phyloP scores from a whole-genome alignment of 202 grass and related monocot genomes.

The Carex arenaria region DNA sequence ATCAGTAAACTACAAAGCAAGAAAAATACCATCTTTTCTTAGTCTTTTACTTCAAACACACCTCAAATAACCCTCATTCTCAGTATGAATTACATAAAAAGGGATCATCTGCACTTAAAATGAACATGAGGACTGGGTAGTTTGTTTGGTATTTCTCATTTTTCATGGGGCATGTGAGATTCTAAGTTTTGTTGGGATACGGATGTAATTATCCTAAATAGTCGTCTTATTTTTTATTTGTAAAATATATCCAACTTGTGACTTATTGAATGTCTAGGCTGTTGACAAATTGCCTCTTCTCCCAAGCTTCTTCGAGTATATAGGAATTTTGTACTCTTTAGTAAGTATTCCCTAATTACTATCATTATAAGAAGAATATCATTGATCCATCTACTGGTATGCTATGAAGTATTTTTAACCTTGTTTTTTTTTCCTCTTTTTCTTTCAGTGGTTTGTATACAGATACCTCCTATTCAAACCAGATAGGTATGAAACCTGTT shows the following conservation, averaged over 20 bases:
- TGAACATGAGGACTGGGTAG: not conserved
- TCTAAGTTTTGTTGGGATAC: not conserved
- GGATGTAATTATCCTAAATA: not conserved
- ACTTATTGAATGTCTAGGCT: conserved; percentile 36
- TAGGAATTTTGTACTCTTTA: conserved; percentile 81
- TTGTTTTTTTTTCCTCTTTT: not conserved
- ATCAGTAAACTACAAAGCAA: not conserved
- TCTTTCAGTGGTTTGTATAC: conserved; percentile 86
- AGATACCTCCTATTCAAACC: conserved; percentile 85
- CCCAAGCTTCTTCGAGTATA: conserved; percentile 55
- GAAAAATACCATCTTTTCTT: not conserved
- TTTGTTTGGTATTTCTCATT: not conserved
- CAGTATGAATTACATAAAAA: not conserved
- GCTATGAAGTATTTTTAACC: not conserved
- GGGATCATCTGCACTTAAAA: not conserved
- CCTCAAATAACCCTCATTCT: not conserved
- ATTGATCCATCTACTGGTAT: not conserved
- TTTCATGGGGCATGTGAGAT: not conserved
- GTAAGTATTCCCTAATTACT: conserved; percentile 33
- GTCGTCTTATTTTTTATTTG: not conserved
- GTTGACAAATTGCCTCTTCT: conserved; percentile 80
- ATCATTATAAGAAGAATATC: not conserved
- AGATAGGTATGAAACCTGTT: conserved; percentile 51
- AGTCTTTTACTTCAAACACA: not conserved
- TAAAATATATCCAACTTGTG: not conserved